Base-by-base conservation (phyloP, 345 rosid species). In the Citrus mangshanensis region DNA sequence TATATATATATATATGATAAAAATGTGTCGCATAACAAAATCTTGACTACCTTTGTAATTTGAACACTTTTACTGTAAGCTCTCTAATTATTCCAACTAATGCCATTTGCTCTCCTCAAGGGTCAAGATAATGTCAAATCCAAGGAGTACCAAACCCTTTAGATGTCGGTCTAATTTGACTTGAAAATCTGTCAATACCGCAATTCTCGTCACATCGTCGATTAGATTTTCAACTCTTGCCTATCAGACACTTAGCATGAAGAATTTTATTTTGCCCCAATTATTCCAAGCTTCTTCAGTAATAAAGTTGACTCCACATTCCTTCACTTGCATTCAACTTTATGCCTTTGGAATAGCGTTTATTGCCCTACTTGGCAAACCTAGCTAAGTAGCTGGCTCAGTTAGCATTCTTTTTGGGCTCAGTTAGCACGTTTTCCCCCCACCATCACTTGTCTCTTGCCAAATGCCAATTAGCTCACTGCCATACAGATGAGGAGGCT, bases 221-320 rank as follows among this genome's bases (percentile, higher is more conserved):
- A 46, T 46, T 25, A 3, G 35, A 28, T 69, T 80, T 80, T 69
- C 65, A 74, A 67, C 61, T 38, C 8, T 6, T 28, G 55, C 19
- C 16, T 67, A 34, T 59, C 70, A 72, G 21, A 72, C 64, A 35
- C 65, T 77, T 42, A 6, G 64, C 54, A 18, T 3, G 25, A 28
- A 27, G 62, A 68, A 76, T 30, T 65, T 25, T 34, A 22, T 40
- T 66, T 24, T 38, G 27, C 25, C 60, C 22, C 19, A 51, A 61
- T 60, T 78, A 72, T 79, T 81, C 86, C 79, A 81, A 86, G 84
- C 85, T 86, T 86, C 82, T 80, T 72, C 59, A 32, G 25, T 78
- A 64, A 75, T 63, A 85, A 85, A 83, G 84, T 30, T 8, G 1
- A 34, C 27, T 46, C 25, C 30, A 30, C 56, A 60, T 14, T 40